These are phyloP conservation scores for Proliferodiscus dingleyae DNA, from an alignment of 2,329 filamentous ascomycete species.

Conservation along the genomic window DNA sequence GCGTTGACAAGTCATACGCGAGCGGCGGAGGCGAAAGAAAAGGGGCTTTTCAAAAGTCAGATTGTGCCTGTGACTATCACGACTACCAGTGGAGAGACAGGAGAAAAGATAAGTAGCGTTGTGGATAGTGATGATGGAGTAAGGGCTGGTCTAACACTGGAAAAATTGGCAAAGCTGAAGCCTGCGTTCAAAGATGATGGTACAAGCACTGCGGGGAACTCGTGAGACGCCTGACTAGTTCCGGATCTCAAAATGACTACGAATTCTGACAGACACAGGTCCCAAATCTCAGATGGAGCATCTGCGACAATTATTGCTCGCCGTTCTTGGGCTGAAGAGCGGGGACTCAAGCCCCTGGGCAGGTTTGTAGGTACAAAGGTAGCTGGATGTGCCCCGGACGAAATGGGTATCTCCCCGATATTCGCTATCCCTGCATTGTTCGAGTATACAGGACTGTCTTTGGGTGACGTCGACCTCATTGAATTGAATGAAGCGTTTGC, in stretches of 20 bases:
- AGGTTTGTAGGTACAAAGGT: conserved; percentile 76
- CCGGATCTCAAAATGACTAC: conserved; percentile 49
- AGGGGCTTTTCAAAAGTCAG: conserved; percentile 69
- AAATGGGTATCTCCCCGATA: conserved; percentile 91
- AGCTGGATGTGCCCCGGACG: conserved; percentile 76
- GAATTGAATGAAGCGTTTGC: conserved; percentile 87
- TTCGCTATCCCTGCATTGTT: conserved; percentile 81
- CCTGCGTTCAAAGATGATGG: conserved; percentile 77
- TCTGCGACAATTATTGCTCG: conserved; percentile 81
- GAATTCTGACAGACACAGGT: conserved; percentile 62
- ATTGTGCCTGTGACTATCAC: conserved; percentile 70
- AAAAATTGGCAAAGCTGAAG: conserved; percentile 74
- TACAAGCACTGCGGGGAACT: conserved; percentile 79
- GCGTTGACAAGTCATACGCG: conserved; percentile 70
- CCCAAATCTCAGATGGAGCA: conserved; percentile 83
- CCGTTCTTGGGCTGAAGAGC: conserved; percentile 68
- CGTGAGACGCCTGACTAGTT: conserved; percentile 52
- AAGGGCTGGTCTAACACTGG: conserved; percentile 58
- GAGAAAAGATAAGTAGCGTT: conserved; percentile 54
- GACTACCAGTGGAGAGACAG: conserved; percentile 58
- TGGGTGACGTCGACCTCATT: conserved; percentile 74
- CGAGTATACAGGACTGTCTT: conserved; percentile 59
- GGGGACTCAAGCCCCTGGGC: conserved; percentile 62
- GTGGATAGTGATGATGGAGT: conserved; percentile 82
- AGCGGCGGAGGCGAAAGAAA: conserved; percentile 63